These are phyloP conservation scores for Papiliotrema flavescens DNA, from an alignment of 1,284 basidiomycete genomes.

Conservation along the genomic window DNA sequence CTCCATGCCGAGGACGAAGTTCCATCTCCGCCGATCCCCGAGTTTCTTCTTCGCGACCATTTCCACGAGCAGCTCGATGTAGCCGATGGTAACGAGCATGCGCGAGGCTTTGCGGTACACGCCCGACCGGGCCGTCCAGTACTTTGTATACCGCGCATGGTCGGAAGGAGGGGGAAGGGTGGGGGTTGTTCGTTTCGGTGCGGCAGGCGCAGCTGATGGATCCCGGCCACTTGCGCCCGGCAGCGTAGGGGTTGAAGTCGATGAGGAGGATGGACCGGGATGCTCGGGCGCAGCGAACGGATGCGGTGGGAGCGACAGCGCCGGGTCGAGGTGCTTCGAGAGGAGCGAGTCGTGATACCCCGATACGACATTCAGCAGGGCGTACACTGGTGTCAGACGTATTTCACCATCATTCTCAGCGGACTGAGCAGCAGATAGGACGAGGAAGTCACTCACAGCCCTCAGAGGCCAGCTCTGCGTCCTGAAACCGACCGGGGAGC, in stretches of 20 bases:
- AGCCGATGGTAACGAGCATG: constrained; percentile 67
- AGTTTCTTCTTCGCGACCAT: constrained; percentile 69
- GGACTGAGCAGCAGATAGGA: constrained; percentile 3
- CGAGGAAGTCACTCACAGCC: constrained; percentile 61
- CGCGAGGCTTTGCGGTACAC: constrained; percentile 73
- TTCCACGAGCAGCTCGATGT: constrained; percentile 75
- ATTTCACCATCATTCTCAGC: constrained; percentile 1
- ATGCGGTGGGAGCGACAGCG: constrained; percentile 60
- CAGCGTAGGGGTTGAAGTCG: too few relatives aligned
- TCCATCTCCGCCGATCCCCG: constrained; percentile 61
- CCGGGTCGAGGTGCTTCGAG: constrained; percentile 59
- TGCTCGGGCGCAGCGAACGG: constrained; percentile 53
- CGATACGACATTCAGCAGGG: constrained; percentile 42
- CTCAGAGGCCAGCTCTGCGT: constrained; percentile 90
- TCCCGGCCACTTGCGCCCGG: too few relatives aligned
- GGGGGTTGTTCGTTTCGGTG: constrained; percentile 14
- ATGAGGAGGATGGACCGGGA: neutral
- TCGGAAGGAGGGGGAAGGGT: constrained; percentile 38
- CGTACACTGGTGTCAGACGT: constrained; percentile 44
- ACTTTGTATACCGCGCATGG: constrained; percentile 63
- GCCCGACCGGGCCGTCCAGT: constrained; percentile 66
- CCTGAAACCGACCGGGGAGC: constrained; percentile 90
- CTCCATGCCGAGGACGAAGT: constrained; percentile 69
- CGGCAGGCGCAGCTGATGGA: too few relatives aligned
- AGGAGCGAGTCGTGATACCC: constrained; percentile 79